Evolutionary conservation across 768 basidiomycete genomes (phyloP), one percentile per base, ranked within the genome.

Genomic region (Boletus edulis): DNA sequence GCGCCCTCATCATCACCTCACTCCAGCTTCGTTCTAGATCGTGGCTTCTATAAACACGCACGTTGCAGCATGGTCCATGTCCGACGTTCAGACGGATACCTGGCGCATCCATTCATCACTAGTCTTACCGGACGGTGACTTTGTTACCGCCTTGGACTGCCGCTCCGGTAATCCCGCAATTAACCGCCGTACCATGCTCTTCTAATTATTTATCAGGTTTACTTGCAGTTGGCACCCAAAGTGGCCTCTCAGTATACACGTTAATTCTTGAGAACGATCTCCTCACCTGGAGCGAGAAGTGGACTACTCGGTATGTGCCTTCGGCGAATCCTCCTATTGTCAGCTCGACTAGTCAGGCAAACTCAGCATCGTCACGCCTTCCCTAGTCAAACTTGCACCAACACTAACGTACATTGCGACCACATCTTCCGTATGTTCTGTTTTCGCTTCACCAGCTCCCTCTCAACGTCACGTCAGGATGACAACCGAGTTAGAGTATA

Each of bases 21-120:
- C 46, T 48, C 41, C 56, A 49, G 55, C 46, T 56, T 52, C 54
- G 38, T 51, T 42, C 46, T 68, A 93, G 91, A 81, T 93, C 60
- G 83, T 87, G 42, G 88, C 89, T 40, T 81, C 88, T 56, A 81
- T 84, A 68, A 81, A 80, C 61, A 75, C 78, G 41, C 82, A 82
- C 49, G 74, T 94, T 45, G 91, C 88, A 46, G 83, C 83, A 37
- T 94, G 91, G 91, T 81, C 80, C n/a, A 78, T 89, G 44, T 89
- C 88, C 22, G 85, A 81, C 38, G 76, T 79, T 15, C 79, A 82
- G 56, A 73, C 81, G 37, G 78, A 83, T 61, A 76, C 77, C 8
- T 94, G 89, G 89, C 80, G 85, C 34, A 80, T 94, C 9, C 92
- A 94, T 67, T 93, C 92, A 3, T 87, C 90, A 18, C 77, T 94